phyloP scores from a whole-genome alignment of 78 protist species.

The Trichosphaerium sp. region DNA sequence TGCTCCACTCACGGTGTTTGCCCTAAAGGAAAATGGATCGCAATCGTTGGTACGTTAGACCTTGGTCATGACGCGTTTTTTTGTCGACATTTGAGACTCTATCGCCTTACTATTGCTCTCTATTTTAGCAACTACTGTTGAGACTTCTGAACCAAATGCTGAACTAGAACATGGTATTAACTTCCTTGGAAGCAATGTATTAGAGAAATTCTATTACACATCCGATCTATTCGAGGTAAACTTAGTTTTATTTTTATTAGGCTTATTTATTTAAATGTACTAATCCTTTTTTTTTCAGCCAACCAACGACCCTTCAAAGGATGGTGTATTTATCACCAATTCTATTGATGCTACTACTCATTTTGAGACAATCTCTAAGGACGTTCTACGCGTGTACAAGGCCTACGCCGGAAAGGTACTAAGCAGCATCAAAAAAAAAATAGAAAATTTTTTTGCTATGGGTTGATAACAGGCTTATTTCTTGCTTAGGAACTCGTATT shows the following conservation, averaged over 20 bases:
- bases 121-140: constrained; percentile 80
- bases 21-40: constrained; percentile 85
- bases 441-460: too few species aligned
- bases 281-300: too few species aligned
- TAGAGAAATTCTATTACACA: background rate
- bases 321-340: constrained; percentile 52
- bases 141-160: constrained; percentile 75
- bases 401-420: constrained; percentile 56
- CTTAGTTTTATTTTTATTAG: constrained; percentile 38
- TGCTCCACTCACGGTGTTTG: constrained; percentile 75
- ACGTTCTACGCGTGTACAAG: constrained; percentile 61
- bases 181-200: constrained; percentile 54
- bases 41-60: too few species aligned
- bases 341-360: constrained; percentile 81
- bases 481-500: too few species aligned
- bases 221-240: too few species aligned
- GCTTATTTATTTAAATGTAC: constrained; percentile 34
- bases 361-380: constrained; percentile 73
- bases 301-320: constrained; percentile 50
- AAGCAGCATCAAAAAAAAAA: too few species aligned
- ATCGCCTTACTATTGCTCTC: too few species aligned
- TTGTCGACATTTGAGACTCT: too few species aligned
- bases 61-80: too few species aligned
- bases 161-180: constrained; percentile 82
- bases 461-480: too few species aligned